Conservation (phyloP, 306 rosid species). For the Fagus crenata region DNA sequence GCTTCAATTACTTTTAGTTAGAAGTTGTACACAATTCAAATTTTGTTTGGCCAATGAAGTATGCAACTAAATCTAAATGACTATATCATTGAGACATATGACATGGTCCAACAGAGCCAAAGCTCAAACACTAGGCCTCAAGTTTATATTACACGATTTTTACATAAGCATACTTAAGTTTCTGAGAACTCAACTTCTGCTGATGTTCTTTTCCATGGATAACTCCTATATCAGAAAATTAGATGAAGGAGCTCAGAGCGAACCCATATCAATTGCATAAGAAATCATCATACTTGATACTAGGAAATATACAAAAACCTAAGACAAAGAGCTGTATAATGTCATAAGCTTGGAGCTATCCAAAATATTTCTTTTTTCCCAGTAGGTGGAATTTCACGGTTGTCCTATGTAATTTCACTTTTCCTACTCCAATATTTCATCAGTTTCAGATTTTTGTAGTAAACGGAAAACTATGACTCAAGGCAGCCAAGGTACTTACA, state of each 20-base stretch:
- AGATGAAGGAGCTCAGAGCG: neutral
- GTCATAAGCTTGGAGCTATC: neutral
- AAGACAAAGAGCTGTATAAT: neutral
- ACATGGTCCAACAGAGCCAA: neutral
- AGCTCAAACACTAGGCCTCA: neutral
- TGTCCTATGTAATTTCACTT: neutral
- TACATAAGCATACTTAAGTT: neutral
- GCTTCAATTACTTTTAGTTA: neutral
- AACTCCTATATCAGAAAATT: neutral
- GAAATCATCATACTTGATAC: neutral
- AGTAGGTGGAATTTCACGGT: neutral
- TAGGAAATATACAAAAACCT: neutral
- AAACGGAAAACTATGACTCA: neutral
- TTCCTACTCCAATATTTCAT: neutral
- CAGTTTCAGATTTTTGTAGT: neutral
- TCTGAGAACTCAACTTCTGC: neutral
- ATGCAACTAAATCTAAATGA: neutral
- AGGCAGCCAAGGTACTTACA: conserved; percentile 50
- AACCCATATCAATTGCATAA: neutral
- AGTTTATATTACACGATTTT: neutral
- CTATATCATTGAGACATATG: neutral
- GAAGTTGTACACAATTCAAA: neutral
- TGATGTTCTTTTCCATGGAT: neutral
- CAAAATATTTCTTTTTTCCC: neutral
- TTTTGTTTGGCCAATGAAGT: neutral